phyloP scores from a whole-genome alignment of 352 stramenopile species.

The Elongisporangium senticosum region DNA sequence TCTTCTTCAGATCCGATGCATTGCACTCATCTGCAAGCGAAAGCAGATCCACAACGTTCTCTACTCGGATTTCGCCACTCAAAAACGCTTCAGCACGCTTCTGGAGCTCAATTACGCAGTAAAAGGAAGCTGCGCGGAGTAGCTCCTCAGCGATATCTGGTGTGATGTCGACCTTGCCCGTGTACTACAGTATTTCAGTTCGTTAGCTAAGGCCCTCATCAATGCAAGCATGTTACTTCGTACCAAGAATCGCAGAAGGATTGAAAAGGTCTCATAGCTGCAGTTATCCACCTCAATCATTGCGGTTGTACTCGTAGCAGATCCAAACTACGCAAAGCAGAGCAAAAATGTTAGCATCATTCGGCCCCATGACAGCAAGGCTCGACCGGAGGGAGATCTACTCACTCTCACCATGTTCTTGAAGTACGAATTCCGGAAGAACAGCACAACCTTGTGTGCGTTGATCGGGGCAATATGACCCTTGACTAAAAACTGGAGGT shows the following conservation, averaged over 20 bases:
- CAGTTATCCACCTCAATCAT: slow-evolving; percentile 88
- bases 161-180: slow-evolving; percentile 81
- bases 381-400: slow-evolving; percentile 11
- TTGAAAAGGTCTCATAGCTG: slow-evolving; percentile 84
- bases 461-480: slow-evolving; percentile 83
- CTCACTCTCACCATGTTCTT: slow-evolving; percentile 89
- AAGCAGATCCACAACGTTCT: slow-evolving; percentile 77
- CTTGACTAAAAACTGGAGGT: slow-evolving; percentile 85
- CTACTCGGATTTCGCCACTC: slow-evolving; percentile 68
- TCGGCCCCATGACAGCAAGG: slow-evolving; percentile 9
- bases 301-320: slow-evolving; percentile 69
- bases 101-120: slow-evolving; percentile 81
- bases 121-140: slow-evolving; percentile 70
- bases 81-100: slow-evolving; percentile 81
- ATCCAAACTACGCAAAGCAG: slow-evolving; percentile 53
- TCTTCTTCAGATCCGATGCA: slow-evolving; percentile 78
- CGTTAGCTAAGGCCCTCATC: not conserved
- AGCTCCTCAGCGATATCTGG: slow-evolving; percentile 77
- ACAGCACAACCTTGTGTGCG: slow-evolving; percentile 85
- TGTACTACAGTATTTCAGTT: slow-evolving; percentile 56
- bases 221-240: slow-evolving; percentile 9
- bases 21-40: slow-evolving; percentile 74
- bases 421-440: slow-evolving; percentile 89
- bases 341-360: slow-evolving; percentile 3
- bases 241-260: slow-evolving; percentile 81